Conservation (phyloP, 169 alveolate species). For the Plasmodium vivax region DNA sequence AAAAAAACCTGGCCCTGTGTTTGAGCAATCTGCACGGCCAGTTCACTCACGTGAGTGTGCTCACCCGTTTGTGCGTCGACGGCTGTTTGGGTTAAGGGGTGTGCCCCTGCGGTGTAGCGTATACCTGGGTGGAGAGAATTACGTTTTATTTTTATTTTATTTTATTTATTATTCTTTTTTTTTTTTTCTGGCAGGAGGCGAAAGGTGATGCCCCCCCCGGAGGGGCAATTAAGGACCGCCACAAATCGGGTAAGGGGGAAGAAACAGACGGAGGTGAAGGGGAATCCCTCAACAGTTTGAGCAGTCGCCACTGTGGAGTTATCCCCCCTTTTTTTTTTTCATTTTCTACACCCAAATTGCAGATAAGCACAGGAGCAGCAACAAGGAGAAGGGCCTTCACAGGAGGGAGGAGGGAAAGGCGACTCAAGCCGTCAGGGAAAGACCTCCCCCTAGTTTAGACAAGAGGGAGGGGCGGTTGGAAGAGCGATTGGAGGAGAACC, state of each 20-base stretch:
- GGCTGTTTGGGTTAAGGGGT: background rate
- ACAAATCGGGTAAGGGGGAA: background rate
- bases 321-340: background rate
- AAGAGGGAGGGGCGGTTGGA: too few relatives aligned
- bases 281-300: background rate
- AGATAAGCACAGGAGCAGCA: background rate
- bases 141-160: too few relatives aligned
- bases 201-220: background rate
- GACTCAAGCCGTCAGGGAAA: background rate
- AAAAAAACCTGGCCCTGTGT: conserved; percentile 36
- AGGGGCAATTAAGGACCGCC: background rate
- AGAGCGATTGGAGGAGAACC: background rate
- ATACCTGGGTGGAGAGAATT: background rate
- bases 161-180: too few relatives aligned
- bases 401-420: background rate
- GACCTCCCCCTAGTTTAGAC: background rate
- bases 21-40: conserved; percentile 3
- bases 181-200: background rate
- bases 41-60: conserved; percentile 16
- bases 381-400: background rate
- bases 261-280: background rate
- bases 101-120: background rate
- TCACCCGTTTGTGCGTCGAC: background rate
- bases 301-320: background rate
- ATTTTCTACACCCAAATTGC: background rate